phyloP scores from a whole-genome alignment of 148 eudicot genomes.

The Diospyros lotus region DNA sequence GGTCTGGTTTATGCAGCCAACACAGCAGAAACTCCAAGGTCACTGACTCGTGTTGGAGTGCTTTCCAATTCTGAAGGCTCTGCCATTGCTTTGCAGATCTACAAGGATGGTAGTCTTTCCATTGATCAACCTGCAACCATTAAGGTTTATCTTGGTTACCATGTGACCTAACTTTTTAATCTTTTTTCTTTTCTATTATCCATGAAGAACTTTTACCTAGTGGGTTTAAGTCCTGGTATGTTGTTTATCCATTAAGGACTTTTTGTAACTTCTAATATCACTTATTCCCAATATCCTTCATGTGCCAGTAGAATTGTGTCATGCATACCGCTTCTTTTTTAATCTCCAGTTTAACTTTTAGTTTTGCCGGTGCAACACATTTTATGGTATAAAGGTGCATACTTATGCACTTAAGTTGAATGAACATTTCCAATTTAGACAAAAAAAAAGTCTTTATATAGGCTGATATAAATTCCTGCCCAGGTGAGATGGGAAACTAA shows the following conservation, averaged over 20 bases:
- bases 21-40: constrained; percentile 83
- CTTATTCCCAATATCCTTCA: background rate
- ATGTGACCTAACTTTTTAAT: background rate
- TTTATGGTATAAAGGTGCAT: background rate
- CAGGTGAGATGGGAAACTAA: background rate
- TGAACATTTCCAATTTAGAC: background rate
- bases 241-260: too few species aligned
- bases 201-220: too few species aligned
- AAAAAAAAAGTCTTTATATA: background rate
- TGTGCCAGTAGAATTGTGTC: background rate
- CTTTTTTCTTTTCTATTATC: too few species aligned
- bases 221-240: too few species aligned
- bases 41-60: constrained; percentile 37
- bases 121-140: constrained; percentile 37
- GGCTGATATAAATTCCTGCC: background rate
- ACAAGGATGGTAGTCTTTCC: constrained; percentile 32
- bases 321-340: background rate
- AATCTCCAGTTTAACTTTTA: background rate
- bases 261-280: too few species aligned
- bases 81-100: constrained; percentile 26
- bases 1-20: constrained; percentile 84
- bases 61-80: constrained; percentile 33
- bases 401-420: background rate
- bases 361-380: too few species aligned
- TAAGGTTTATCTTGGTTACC: constrained; percentile 33